Evolutionary conservation across 495 filamentous ascomycete species (phyloP), one percentile per base, ranked within the genome.

Genomic region (Chaetomium fimeti): DNA sequence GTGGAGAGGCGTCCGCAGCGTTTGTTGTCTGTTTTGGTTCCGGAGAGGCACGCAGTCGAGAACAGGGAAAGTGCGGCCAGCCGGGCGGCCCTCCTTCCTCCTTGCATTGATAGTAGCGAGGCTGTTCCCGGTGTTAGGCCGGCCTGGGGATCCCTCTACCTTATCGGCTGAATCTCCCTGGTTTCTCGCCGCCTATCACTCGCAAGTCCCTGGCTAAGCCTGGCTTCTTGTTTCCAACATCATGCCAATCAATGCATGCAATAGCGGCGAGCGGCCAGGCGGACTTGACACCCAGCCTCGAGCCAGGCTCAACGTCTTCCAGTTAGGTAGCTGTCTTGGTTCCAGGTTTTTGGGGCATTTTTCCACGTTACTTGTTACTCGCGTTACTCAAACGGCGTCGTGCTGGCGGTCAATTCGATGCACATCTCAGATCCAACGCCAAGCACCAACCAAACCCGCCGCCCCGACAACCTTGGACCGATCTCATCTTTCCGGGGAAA

Each of bases 401-500:
- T 60, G 43, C 27, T n/a, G 20, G 57, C 57, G 29, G 29, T 51
- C 47, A 52, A 27, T 52, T 51, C 45, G 22, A 45, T 22, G 16
- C 43, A 49, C 20, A 49, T 49, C 42, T 60, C n/a, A 60, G 42
- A 51, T 47, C 57, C 59, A 11, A 2, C 29, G 45, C 43, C 58
- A 52, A 61, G 28, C 45, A 53, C 32, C 59, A 61, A 53, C 28
- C 47, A 52, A 61, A 53, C 28, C 20, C 49, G 45, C 47, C 24
- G 20, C 28, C 45, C 8, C 22, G 12, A 18, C 45, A 36, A 61
- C n/a, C n/a, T n/a, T n/a, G 36, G 7, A 16, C 20, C 20, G 20
- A 7, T 11, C 3, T 9, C 57, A 42, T 57, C 32, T 40, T 55
- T 36, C 47, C 58, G 13, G 36, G 47, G 59, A 61, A 36, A 53